A percentile compares a stretch with the other conserved stretches of the same genome.
Evolutionary conservation across 1,139 yeast genomes (phyloP).

Genomic region (Magnusiomyces ingens): DNA sequence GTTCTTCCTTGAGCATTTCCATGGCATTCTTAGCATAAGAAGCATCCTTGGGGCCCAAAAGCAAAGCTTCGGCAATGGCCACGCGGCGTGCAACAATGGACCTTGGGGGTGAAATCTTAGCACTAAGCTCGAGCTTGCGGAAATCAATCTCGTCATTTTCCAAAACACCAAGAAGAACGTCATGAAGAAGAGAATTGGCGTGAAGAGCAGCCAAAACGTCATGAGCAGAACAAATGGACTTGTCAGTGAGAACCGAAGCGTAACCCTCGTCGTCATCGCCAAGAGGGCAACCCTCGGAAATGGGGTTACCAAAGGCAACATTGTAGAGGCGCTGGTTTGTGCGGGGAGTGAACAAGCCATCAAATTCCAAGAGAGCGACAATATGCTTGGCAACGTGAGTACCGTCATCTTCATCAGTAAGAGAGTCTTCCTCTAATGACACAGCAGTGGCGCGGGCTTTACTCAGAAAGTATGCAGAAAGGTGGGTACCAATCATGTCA

Average conservation of each 20-base stretch:
- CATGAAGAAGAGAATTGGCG: slow-evolving; percentile 25
- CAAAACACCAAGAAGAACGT: slow-evolving; percentile 22
- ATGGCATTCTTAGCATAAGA: slow-evolving; percentile 21
- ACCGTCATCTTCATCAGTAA: slow-evolving; percentile 12
- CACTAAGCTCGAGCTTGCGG: slow-evolving; percentile 21
- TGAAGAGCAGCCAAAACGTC: slow-evolving; percentile 32
- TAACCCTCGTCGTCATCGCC: slow-evolving; percentile 25
- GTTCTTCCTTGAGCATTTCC: slow-evolving; percentile 21
- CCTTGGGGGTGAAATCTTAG: slow-evolving; percentile 28
- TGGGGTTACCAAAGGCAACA: slow-evolving; percentile 21
- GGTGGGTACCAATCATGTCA: slow-evolving; percentile 7
- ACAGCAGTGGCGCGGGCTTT: slow-evolving; percentile 19
- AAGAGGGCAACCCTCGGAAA: slow-evolving; percentile 16
- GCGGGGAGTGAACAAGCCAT: slow-evolving; percentile 22
- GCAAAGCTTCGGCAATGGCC: slow-evolving; percentile 28
- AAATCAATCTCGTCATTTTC: slow-evolving; percentile 20
- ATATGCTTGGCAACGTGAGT: slow-evolving; percentile 19
- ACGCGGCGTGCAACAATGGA: slow-evolving; percentile 29
- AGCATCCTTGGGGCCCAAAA: slow-evolving; percentile 26
- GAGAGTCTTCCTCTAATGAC: slow-evolving; percentile 9
- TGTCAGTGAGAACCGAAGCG: slow-evolving; percentile 24
- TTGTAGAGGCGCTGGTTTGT: slow-evolving; percentile 23
- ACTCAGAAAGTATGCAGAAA: slow-evolving; percentile 22
- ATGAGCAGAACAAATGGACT: slow-evolving; percentile 25
- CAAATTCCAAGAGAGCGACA: slow-evolving; percentile 16